phyloP scores from a whole-genome alignment of 305 asterid genomes.

The Fraxinus greggii region DNA sequence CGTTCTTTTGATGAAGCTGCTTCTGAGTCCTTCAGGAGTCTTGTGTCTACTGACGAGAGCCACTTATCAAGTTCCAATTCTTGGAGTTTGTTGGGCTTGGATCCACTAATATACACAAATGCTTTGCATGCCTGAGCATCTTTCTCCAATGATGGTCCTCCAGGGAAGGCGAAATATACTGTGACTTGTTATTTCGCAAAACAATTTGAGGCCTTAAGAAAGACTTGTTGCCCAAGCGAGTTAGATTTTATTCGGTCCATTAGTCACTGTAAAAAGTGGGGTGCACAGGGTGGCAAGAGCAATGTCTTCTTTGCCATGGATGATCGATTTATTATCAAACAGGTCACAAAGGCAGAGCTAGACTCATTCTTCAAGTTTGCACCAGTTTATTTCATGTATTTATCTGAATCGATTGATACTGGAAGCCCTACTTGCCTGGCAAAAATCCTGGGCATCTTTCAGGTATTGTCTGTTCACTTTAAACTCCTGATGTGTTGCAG shows the following conservation, averaged over 20 bases:
- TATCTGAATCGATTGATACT: constrained; percentile 55
- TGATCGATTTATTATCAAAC: constrained; percentile 81
- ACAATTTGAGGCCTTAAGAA: constrained; percentile 73
- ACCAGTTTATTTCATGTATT: constrained; percentile 67
- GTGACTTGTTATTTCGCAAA: constrained; percentile 77
- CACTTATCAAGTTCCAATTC: constrained; percentile 41
- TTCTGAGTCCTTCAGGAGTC: constrained; percentile 45
- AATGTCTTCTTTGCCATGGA: constrained; percentile 87
- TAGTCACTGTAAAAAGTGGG: constrained; percentile 90
- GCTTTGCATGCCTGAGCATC: constrained; percentile 58
- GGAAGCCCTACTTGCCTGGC: constrained; percentile 89
- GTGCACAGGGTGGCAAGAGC: constrained; percentile 96
- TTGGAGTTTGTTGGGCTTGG: constrained; percentile 51
- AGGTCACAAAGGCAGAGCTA: constrained; percentile 77
- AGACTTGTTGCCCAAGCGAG: constrained; percentile 57
- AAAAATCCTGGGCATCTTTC: constrained; percentile 84
- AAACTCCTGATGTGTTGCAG: background rate
- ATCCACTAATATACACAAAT: constrained; percentile 43
- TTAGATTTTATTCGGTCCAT: constrained; percentile 72
- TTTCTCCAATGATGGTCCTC: constrained; percentile 65
- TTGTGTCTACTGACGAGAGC: constrained; percentile 49
- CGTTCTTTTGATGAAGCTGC: constrained; percentile 52
- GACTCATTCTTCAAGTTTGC: constrained; percentile 82
- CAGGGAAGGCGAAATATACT: constrained; percentile 65
- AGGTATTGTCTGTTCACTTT: constrained; percentile 47